Evolutionary conservation across 1,139 yeast species (phyloP), one percentile per base, ranked within the genome.

Genomic region (Casaregolazyma lundiana): DNA sequence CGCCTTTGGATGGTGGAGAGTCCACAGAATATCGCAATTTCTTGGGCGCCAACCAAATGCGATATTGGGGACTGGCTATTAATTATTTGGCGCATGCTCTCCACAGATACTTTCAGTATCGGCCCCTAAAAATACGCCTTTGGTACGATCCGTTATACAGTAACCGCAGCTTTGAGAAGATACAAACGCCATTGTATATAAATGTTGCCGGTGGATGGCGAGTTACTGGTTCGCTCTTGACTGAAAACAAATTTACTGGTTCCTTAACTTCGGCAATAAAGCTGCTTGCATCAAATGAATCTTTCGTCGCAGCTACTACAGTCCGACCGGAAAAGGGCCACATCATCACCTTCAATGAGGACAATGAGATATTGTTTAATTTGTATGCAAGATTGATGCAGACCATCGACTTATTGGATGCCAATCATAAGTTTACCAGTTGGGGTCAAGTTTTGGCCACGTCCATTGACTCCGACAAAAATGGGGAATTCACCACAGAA

Each of bases 51-150:
- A 73, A 79, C 41, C 69, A 72, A 35, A 17, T 36, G 16, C 74
- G 76, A 18, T 57, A 71, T 20, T 76, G 82, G 52, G 82, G 84
- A 49, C 72, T 75, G 53, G 81, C 82, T 48, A 70, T 85, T 52
- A 84, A 84, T 54, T 69, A 87, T 47, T 64, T 90, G 24, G 81
- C 95, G 13, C 83, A 80, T 55, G 76, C 83, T 24, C 73, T 90
- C 56, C 84, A 89, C 49, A 79, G 97, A 61, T 92, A 87, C 64
- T 89, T 82, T 63, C 97, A 90, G 62, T 83, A 78, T 49, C 87
- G 84, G 61, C 81, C 77, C 49, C 73, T 86, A 36, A 58, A 56
- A 29, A 50, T 59, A 26, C 47, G 50, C 15, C 50, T 47, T 37
- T 84, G 88, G 81, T 84, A 75, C 61, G 77, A 77, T 38, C 39